Evolutionary conservation across 75 land plant genomes (phyloP).

Genomic region (Cupressus sempervirens): DNA sequence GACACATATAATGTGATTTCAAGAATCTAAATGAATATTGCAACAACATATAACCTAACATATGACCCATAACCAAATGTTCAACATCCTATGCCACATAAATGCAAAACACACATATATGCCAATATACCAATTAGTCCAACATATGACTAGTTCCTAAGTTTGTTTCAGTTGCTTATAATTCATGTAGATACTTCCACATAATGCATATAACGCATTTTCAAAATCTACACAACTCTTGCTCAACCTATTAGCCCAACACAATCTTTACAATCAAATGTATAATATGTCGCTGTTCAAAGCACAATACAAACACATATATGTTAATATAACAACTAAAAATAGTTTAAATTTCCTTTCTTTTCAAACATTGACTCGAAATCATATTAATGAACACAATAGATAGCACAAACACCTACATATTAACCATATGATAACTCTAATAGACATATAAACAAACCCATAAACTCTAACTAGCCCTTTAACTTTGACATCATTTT

Average conservation of each 20-base stretch:
- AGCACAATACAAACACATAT: background rate
- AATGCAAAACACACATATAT: background rate
- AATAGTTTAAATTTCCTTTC: background rate
- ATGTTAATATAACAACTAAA: background rate
- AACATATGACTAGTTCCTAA: background rate
- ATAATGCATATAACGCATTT: background rate
- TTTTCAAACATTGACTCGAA: background rate
- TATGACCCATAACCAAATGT: background rate
- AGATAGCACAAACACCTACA: background rate
- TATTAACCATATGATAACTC: background rate
- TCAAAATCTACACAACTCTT: too few relatives aligned
- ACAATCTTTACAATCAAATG: background rate
- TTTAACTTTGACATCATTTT: background rate
- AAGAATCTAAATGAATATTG: too few relatives aligned
- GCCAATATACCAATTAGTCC: background rate
- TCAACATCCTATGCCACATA: background rate
- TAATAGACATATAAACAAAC: background rate
- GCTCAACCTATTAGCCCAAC: background rate
- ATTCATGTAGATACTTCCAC: background rate
- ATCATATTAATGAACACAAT: background rate
- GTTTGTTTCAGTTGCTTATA: background rate
- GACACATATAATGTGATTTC: background rate
- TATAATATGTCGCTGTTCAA: background rate
- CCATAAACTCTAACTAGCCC: background rate
- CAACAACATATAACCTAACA: background rate